These are phyloP conservation scores for Stylosanthes scabra DNA, from an alignment of 331 rosid genomes.

Conservation along the genomic window DNA sequence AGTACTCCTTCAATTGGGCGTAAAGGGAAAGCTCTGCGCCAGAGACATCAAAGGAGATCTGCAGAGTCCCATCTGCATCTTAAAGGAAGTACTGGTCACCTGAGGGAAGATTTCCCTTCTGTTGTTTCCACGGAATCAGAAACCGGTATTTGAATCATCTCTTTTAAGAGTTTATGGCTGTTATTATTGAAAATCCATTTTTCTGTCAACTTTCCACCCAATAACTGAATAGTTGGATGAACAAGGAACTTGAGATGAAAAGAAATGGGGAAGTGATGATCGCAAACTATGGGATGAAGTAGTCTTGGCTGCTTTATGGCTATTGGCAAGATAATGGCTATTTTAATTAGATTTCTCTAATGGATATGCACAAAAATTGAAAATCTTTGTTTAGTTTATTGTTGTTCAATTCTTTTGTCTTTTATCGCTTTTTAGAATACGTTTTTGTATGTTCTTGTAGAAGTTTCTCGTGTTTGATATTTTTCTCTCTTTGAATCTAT, in stretches of 20 bases:
- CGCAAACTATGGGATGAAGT: conserved; percentile 23
- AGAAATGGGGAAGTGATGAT: conserved; percentile 15
- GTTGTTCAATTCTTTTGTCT: conserved; percentile 14
- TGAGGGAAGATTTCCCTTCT: conserved; percentile 30
- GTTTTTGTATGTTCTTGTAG: conserved; percentile 7
- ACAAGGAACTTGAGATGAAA: conserved; percentile 8
- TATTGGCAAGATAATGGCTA: not conserved
- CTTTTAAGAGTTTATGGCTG: conserved; percentile 7
- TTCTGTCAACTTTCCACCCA: conserved; percentile 25
- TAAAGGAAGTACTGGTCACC: conserved; percentile 42
- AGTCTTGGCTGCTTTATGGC: conserved; percentile 5
- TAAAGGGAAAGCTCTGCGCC: conserved; percentile 94
- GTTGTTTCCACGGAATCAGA: conserved; percentile 39
- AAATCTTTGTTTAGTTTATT: conserved; percentile 23
- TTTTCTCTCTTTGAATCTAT: not conserved
- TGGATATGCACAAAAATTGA: conserved; percentile 22
- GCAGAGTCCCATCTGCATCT: conserved; percentile 44
- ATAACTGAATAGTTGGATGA: conserved; percentile 10
- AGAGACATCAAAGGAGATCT: conserved; percentile 57
- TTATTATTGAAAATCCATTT: conserved; percentile 23
- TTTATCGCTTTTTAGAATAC: conserved; percentile 8
- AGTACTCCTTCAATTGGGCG: conserved; percentile 87
- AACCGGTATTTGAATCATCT: conserved; percentile 47
- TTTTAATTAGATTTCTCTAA: conserved; percentile 11
- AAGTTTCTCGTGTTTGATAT: conserved; percentile 9